These are phyloP conservation scores for Hypomontagnella monticulosa DNA, from an alignment of 495 filamentous ascomycete genomes.

Conservation along the genomic window DNA sequence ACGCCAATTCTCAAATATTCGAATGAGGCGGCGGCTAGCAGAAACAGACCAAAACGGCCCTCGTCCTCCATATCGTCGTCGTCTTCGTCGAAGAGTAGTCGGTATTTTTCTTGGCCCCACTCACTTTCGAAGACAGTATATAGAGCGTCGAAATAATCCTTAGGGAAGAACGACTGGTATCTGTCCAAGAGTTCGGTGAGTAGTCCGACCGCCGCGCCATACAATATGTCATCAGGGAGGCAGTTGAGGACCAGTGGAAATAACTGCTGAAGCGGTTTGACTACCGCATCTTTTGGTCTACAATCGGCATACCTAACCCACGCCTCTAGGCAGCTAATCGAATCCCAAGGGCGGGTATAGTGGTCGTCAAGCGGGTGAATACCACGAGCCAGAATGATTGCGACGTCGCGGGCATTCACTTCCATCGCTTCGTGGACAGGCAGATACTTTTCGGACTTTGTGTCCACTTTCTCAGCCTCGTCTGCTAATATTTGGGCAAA, in stretches of 20 bases:
- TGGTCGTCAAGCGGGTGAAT: conserved; percentile 47
- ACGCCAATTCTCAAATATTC: conserved; percentile 58
- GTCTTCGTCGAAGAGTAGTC: conserved; percentile 57
- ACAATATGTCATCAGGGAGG: conserved; percentile 62
- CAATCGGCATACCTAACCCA: conserved; percentile 77
- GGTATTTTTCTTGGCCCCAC: conserved; percentile 62
- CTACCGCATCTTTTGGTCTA: conserved; percentile 60
- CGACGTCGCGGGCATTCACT: conserved; percentile 62
- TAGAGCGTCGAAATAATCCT: conserved; percentile 63
- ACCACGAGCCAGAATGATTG: conserved; percentile 57
- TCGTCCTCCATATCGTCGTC: conserved; percentile 70
- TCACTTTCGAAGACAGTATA: conserved; percentile 65
- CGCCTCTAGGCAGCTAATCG: conserved; percentile 70
- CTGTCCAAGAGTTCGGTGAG: conserved; percentile 71
- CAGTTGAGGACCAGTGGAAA: conserved; percentile 65
- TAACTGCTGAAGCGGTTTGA: conserved; percentile 65
- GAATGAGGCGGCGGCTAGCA: conserved; percentile 71
- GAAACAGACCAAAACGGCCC: conserved; percentile 71
- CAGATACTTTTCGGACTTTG: conserved; percentile 63
- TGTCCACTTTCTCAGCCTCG: conserved; percentile 74
- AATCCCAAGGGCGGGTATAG: conserved; percentile 53
- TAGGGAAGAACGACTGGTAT: conserved; percentile 69
- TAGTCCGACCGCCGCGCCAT: conserved; percentile 68
- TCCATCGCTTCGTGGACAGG: conserved; percentile 59
- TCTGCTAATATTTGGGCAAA: conserved; percentile 79